Evolutionary conservation across 495 filamentous ascomycete species (phyloP), one percentile per base, ranked within the genome.

Genomic region (Clavariopsis aquatica): DNA sequence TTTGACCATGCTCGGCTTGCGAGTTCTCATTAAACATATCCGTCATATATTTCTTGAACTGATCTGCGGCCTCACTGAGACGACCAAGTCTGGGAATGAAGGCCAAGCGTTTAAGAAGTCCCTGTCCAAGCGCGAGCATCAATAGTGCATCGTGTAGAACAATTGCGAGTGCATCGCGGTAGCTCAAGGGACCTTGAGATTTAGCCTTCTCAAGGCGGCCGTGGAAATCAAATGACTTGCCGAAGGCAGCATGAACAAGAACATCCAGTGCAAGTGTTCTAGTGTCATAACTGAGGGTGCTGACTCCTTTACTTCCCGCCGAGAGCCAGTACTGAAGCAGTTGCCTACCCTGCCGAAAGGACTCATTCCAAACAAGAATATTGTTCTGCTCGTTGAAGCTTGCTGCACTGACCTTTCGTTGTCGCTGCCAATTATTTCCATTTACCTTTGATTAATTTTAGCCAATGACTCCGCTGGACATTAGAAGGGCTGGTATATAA

Each of bases 371-470:
- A 1, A 81, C 78, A 7, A 78, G 57, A 0, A 51, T 60, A 57
- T 74, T 81, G 49, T 71, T 81, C 0, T 66, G 69, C 63, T 82
- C 78, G 58, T 79, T 81, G 60, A 82, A 81, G 0, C 74, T 74
- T 0, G 74, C 60, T 0, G 76, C 71, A 3, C 74, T 74, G 13
- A 76, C 51, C 55, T 74, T 76, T 3, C 79, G 65, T 28, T 81
- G 78, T 12, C 76, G 73, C 53, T 74, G 70, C 79, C 78, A 81
- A 20, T 78, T 73, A 0, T 67, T 43, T 15, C 78, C 78, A 19
- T 69, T 13, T 57, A 27, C 36, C 59, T 62, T 29, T 66, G 28
- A 24, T 36, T 34, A 17, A 34, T 20, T 6, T 19, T 17, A 56
- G n/a, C 54, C 22, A n/a, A 57, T 2, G 17, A 9, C 22, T n/a